Percentiles rank a stretch among this genome's conserved stretches.
Evolutionary conservation across 805 yeast species (phyloP).

Genomic region (Kazachstania africana): DNA sequence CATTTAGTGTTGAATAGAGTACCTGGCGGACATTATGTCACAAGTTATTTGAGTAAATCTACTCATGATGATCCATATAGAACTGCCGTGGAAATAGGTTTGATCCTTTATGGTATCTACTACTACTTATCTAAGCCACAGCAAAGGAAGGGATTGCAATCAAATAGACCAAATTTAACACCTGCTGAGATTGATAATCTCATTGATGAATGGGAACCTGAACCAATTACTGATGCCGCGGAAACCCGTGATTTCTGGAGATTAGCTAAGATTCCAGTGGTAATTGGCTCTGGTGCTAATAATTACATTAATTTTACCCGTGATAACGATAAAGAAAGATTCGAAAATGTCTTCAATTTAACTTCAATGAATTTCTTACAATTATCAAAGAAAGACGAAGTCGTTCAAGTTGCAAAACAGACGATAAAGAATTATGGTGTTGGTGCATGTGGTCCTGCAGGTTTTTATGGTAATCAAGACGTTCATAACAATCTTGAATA

Average conservation of each 20-base stretch:
- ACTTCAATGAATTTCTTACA: slow-evolving; percentile 63
- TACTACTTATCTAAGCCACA: slow-evolving; percentile 64
- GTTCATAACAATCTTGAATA: slow-evolving; percentile 73
- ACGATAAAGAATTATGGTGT: slow-evolving; percentile 70
- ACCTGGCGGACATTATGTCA: slow-evolving; percentile 27
- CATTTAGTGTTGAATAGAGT: slow-evolving; percentile 7
- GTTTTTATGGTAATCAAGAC: slow-evolving; percentile 92
- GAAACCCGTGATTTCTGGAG: slow-evolving; percentile 43
- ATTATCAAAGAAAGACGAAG: slow-evolving; percentile 36
- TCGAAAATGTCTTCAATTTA: slow-evolving; percentile 43
- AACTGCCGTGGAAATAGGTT: slow-evolving; percentile 64
- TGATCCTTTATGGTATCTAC: slow-evolving; percentile 70
- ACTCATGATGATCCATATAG: slow-evolving; percentile 91
- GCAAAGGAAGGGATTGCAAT: slow-evolving; percentile 66
- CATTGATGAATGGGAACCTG: slow-evolving; percentile 87
- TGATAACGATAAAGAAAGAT: slow-evolving; percentile 21
- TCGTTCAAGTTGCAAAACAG: slow-evolving; percentile 42
- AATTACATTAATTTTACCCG: slow-evolving; percentile 18
- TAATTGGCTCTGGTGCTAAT: slow-evolving; percentile 42
- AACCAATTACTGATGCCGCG: slow-evolving; percentile 52
- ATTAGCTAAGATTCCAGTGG: slow-evolving; percentile 48
- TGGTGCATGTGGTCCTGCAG: slow-evolving; percentile 98
- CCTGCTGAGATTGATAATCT: slow-evolving; percentile 66
- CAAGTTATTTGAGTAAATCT: slow-evolving; percentile 70
- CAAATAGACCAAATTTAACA: slow-evolving; percentile 51